These are phyloP conservation scores for Xylaria sp. DNA, from an alignment of 2,329 filamentous ascomycete genomes.

Conservation along the genomic window DNA sequence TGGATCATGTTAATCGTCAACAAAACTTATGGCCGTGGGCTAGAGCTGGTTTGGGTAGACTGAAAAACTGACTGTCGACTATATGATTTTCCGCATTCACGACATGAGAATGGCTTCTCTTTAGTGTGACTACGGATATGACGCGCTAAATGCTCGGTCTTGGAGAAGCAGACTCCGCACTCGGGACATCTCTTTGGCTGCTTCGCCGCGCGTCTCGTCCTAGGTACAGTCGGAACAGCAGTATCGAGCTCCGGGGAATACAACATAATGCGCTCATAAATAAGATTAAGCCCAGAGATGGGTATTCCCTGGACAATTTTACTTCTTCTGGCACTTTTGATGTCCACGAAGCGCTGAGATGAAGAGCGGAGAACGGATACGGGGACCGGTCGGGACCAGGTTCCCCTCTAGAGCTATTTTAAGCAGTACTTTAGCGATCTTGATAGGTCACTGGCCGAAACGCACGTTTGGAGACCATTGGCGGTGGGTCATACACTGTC, in stretches of 20 bases:
- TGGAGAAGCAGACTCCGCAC: conserved; percentile 37
- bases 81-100: conserved; percentile 35
- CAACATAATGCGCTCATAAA: conserved; percentile 29
- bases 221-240: conserved; percentile 22
- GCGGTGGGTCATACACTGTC: conserved; percentile 14
- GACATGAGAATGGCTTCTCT: conserved; percentile 36
- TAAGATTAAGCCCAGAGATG: conserved; percentile 19
- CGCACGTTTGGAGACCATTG: conserved; percentile 4
- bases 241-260: conserved; percentile 26
- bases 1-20: conserved; percentile 22
- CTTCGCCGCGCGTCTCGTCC: conserved; percentile 31
- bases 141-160: conserved; percentile 36
- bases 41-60: not conserved
- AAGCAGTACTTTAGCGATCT: conserved; percentile 3
- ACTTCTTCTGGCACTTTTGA: conserved; percentile 6
- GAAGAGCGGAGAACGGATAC: conserved; percentile 21
- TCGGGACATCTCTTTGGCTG: conserved; percentile 36
- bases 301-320: conserved; percentile 8
- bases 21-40: not conserved
- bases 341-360: conserved; percentile 22
- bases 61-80: conserved; percentile 35
- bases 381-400: conserved; percentile 19
- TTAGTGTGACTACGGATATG: conserved; percentile 37
- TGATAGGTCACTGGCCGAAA: conserved; percentile 11
- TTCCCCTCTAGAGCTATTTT: conserved; percentile 35